phyloP scores from a whole-genome alignment of 2,329 filamentous ascomycete genomes.

The Xylaria sp. region DNA sequence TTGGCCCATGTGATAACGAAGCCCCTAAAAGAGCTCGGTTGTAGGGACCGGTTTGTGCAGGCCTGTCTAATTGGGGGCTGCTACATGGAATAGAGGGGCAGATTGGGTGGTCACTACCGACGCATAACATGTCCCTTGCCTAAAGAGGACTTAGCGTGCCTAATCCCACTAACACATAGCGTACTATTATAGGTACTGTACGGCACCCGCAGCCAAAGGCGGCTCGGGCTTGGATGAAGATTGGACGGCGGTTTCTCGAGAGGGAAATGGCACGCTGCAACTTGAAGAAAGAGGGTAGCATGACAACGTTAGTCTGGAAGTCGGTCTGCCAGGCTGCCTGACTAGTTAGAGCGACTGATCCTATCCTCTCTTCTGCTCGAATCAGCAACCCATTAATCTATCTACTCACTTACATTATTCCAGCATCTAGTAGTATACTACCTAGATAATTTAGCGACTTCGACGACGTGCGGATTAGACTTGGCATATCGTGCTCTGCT shows the following conservation, averaged over 20 bases:
- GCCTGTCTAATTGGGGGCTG: background rate
- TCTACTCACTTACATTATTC: background rate
- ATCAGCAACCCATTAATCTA: background rate
- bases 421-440: background rate
- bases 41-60: background rate
- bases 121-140: constrained; percentile 30
- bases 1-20: constrained; percentile 13
- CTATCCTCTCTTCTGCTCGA: background rate
- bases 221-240: constrained; percentile 24
- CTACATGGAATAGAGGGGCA: constrained; percentile 20
- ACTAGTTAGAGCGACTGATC: background rate
- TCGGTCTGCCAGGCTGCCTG: constrained; percentile 17
- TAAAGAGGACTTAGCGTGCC: constrained; percentile 28
- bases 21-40: constrained; percentile 8
- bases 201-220: constrained; percentile 15
- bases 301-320: constrained; percentile 23
- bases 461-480: background rate
- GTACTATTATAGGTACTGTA: background rate
- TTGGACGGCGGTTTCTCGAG: constrained; percentile 27
- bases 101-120: constrained; percentile 25
- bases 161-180: constrained; percentile 26
- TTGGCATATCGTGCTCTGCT: constrained; percentile 4
- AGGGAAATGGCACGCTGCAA: constrained; percentile 27
- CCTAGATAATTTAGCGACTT: background rate
- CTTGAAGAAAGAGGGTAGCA: constrained; percentile 24